Evolutionary conservation across 2,329 filamentous ascomycete species (phyloP).

Genomic region (Byssothecium circinans): DNA sequence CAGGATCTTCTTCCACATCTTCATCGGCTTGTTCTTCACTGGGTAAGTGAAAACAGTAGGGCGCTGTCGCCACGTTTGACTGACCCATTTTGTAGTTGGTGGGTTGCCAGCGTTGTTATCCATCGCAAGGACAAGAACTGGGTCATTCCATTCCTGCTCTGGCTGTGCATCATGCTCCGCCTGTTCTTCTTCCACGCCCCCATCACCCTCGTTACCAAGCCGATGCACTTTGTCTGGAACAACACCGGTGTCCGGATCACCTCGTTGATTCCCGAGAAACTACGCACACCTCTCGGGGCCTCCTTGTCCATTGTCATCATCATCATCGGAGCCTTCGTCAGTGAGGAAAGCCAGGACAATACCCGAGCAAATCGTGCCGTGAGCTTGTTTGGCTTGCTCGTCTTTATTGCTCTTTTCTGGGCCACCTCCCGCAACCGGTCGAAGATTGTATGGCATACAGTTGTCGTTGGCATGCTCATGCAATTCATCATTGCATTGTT

Average conservation of each 20-base stretch:
- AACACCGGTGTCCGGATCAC: constrained; percentile 63
- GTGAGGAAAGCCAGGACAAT: constrained; percentile 72
- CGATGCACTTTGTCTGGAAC: constrained; percentile 69
- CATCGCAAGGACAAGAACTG: constrained; percentile 75
- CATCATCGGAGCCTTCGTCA: constrained; percentile 75
- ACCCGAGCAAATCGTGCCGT: constrained; percentile 78
- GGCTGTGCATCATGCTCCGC: constrained; percentile 72
- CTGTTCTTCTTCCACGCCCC: constrained; percentile 74
- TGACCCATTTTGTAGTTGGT: constrained; percentile 58
- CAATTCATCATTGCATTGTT: constrained; percentile 90
- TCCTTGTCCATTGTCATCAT: constrained; percentile 69
- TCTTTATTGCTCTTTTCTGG: constrained; percentile 71
- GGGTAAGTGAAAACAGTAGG: constrained; percentile 44
- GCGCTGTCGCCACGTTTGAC: constrained; percentile 3
- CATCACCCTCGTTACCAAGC: constrained; percentile 65
- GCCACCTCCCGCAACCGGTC: constrained; percentile 70
- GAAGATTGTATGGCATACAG: constrained; percentile 52
- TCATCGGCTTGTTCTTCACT: constrained; percentile 55
- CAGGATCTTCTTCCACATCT: constrained; percentile 45
- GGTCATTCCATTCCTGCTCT: constrained; percentile 82
- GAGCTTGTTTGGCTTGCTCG: constrained; percentile 74
- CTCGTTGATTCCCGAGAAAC: constrained; percentile 65
- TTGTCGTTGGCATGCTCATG: constrained; percentile 84
- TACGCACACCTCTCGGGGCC: constrained; percentile 66
- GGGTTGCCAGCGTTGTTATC: constrained; percentile 72